Base-by-base conservation (phyloP, 2,329 filamentous ascomycete genomes). In the Ceratocystis variospora region DNA sequence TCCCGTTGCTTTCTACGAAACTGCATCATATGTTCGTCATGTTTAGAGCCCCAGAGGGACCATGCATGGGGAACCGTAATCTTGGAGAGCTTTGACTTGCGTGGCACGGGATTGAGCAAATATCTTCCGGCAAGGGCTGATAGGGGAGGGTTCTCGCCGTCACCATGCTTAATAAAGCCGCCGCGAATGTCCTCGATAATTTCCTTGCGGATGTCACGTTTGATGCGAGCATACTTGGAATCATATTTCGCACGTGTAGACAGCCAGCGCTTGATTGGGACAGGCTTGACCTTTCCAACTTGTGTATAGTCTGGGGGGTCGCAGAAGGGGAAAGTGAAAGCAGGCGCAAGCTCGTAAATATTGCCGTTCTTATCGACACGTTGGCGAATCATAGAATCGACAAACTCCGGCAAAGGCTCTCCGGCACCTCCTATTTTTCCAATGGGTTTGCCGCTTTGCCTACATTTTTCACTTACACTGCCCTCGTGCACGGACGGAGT, bases 381-480 rank as follows among this genome's bases (percentile, higher is more conserved):
- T 74, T 99, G 91, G 7, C 94, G 87, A 68, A 99, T 92, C 92
- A 97, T 96, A 74, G 95, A 87, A 68, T 87, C 80, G 64, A 84
- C 81, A 75, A 96, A 97, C 0, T 81, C 77, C 0, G 91, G 93
- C 0, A 96, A 77, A 3, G 89, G 83, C 71, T 96, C 91, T 0
- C 92, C 92, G 1, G 92, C 91, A 73, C 83, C 90, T n/a, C 93
- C 92, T 6, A 96, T 82, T 17, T 25, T 48, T 8, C 55, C 65
- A 31, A 63, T 63, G 5, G 63, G 71, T 68, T 70, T 28, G 1
- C 37, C 69, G 70, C 67, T 22, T 22, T 71, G 66, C 71, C 71
- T 25, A 75, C 77, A 33, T 50, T 63, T 8, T 17, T 65, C 62
- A 10, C 44, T 62, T 12, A 59, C 62, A 68, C 69, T 28, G 70